These are phyloP conservation scores for Trichophyton schoenleinii DNA, from an alignment of 2,329 filamentous ascomycete genomes.

Conservation along the genomic window DNA sequence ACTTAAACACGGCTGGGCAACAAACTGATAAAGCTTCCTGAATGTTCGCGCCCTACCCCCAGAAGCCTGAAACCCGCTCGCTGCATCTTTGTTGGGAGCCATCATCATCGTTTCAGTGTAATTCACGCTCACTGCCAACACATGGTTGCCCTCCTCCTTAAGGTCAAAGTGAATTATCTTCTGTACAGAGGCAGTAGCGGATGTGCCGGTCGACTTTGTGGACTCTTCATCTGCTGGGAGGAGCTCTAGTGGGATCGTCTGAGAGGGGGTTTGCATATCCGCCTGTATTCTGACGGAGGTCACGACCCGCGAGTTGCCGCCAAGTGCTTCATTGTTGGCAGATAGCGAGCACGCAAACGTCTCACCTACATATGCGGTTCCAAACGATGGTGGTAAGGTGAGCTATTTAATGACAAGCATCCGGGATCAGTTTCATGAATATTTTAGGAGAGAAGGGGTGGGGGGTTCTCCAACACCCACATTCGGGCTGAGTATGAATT, in stretches of 20 bases:
- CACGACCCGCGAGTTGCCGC: conserved; percentile 39
- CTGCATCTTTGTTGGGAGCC: conserved; percentile 22
- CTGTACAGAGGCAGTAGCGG: conserved; percentile 51
- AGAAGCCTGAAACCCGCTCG: conserved; percentile 34
- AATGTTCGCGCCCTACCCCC: conserved; percentile 66
- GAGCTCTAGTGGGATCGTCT: conserved; percentile 53
- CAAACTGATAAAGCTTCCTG: conserved; percentile 91
- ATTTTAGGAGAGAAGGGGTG: neutral
- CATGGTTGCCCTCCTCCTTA: conserved; percentile 87
- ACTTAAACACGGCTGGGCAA: conserved; percentile 77
- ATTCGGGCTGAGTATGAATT: conserved; percentile 46
- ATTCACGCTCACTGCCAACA: conserved; percentile 82
- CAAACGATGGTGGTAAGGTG: conserved; percentile 81
- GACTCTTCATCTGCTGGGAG: conserved; percentile 40
- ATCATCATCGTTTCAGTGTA: conserved; percentile 67
- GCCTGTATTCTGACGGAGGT: conserved; percentile 72
- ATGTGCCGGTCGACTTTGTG: conserved; percentile 26
- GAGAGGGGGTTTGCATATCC: conserved; percentile 87
- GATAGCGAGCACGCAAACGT: conserved; percentile 89
- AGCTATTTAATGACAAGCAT: conserved; percentile 33
- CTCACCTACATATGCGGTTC: conserved; percentile 89
- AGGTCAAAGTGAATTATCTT: conserved; percentile 74
- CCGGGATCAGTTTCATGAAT: neutral
- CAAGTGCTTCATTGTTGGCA: conserved; percentile 70
- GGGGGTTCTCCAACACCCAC: conserved; percentile 19